phyloP scores from a whole-genome alignment of 371 early-diverging fungal genomes.

The Apophysomyces ossiformis region DNA sequence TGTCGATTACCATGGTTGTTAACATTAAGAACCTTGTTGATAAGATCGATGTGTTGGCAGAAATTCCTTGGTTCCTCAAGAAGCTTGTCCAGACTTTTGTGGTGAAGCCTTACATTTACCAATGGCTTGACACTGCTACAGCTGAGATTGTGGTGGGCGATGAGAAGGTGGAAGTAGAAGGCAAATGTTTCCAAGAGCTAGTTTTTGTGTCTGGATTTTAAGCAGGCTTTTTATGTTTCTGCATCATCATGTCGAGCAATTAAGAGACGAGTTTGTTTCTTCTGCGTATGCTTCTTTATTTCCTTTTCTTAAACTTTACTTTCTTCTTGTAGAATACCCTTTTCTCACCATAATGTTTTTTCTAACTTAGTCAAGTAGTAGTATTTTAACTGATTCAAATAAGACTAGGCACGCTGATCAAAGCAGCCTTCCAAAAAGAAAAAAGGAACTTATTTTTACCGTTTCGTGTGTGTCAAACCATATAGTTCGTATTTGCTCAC shows the following conservation, averaged over 20 bases:
- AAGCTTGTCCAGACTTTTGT: constrained; percentile 91
- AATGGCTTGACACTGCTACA: constrained; percentile 77
- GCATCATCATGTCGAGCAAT: neutral
- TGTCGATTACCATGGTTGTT: constrained; percentile 66
- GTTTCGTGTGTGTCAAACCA: no score
- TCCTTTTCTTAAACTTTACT: neutral
- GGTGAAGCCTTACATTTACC: constrained; percentile 92
- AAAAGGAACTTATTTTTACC: no score
- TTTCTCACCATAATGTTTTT: neutral
- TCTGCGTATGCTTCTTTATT: neutral
- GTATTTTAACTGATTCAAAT: constrained; percentile 2
- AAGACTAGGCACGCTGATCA: neutral
- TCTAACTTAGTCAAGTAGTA: constrained; percentile 2
- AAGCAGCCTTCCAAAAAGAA: neutral
- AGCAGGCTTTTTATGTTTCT: neutral
- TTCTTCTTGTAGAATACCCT: constrained; percentile 10
- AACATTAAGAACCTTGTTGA: constrained; percentile 65
- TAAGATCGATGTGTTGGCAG: constrained; percentile 85
- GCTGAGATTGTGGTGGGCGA: constrained; percentile 72
- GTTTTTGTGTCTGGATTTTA: constrained; percentile 61
- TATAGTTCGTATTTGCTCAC: no score
- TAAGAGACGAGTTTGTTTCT: neutral
- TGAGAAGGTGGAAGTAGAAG: constrained; percentile 59
- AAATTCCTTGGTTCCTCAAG: constrained; percentile 87
- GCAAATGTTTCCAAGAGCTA: constrained; percentile 73